Evolutionary conservation across 2,329 filamentous ascomycete genomes (phyloP), one percentile per base, ranked within the genome.

Genomic region (Xylaria multiplex): DNA sequence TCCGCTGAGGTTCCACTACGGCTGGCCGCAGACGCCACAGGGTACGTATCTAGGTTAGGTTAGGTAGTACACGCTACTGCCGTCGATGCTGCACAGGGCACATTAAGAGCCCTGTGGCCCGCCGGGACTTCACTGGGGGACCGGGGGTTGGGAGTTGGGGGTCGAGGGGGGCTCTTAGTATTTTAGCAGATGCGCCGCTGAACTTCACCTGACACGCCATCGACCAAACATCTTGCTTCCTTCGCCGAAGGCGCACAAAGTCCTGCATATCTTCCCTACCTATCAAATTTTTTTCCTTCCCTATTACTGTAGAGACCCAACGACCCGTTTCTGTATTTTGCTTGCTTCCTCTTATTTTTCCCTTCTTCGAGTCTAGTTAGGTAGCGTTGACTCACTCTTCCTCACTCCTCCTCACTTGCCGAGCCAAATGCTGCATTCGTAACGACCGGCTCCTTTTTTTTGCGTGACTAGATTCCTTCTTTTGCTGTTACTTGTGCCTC

Each of bases 181-280:
- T 49, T 27, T 37, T 43, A 54, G 27, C 19, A 48, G 48, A 42
- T 57, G 50, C 58, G 66, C 55, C 54, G 50, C 56, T 60, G 32
- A 49, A 62, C 59, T 69, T 67, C 69, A 69, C 67, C 67, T 68
- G 64, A 71, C 65, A 70, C 66, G 32, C 24, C 63, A 50, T 50
- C 37, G 27, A 22, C 52, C 30, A 50, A 52, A 52, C 48, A 16
- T 58, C 48, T 48, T 59, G 59, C 67, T 59, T 72, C 71, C 71
- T 74, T 71, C 70, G 13, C 14, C 53, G 71, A 54, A 68, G 57
- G 32, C 66, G 69, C 68, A 70, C 54, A 71, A 66, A 68, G 67
- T 62, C 59, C 65, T 54, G 62, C 67, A 65, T 66, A 65, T 64
- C 55, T 61, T 19, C 9, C 57, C 64, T 65, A 65, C 61, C 59